These are phyloP conservation scores for Vitis riparia DNA, from an alignment of 164 flowering plant species.

Conservation along the genomic window DNA sequence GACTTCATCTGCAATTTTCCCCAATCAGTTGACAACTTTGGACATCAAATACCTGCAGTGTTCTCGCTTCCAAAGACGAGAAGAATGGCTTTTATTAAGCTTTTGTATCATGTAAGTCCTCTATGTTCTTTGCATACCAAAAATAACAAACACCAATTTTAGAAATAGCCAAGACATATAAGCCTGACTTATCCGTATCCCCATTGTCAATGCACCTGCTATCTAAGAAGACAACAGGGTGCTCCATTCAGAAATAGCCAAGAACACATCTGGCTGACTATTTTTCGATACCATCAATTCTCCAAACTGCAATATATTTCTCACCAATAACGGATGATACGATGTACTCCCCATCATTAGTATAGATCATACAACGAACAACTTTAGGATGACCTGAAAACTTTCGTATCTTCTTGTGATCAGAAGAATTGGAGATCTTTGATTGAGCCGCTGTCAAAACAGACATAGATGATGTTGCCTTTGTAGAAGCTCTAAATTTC, in stretches of 20 bases:
- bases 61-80: too few relatives aligned
- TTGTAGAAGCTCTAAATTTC: too few relatives aligned
- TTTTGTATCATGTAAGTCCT: constrained; percentile 53
- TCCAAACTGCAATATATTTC: constrained; percentile 82
- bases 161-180: constrained; percentile 79
- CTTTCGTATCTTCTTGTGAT: constrained; percentile 84
- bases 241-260: constrained; percentile 60
- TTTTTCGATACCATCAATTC: constrained; percentile 59
- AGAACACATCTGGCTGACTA: constrained; percentile 71
- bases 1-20: too few relatives aligned
- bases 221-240: constrained; percentile 80
- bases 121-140: constrained; percentile 69
- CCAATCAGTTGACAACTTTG: too few relatives aligned
- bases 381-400: constrained; percentile 14
- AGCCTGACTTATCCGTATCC: constrained; percentile 29
- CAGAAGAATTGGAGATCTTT: constrained; percentile 63
- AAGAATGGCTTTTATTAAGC: too few relatives aligned
- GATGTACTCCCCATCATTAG: constrained; percentile 76
- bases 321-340: constrained; percentile 88
- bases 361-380: constrained; percentile 73
- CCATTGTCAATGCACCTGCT: constrained; percentile 30
- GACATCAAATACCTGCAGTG: too few relatives aligned
- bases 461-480: too few relatives aligned
- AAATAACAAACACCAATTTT: constrained; percentile 77
- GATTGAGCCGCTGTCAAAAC: constrained; percentile 55